Conservation (phyloP, 768 basidiomycete species). For the Calvatia gigantea region DNA sequence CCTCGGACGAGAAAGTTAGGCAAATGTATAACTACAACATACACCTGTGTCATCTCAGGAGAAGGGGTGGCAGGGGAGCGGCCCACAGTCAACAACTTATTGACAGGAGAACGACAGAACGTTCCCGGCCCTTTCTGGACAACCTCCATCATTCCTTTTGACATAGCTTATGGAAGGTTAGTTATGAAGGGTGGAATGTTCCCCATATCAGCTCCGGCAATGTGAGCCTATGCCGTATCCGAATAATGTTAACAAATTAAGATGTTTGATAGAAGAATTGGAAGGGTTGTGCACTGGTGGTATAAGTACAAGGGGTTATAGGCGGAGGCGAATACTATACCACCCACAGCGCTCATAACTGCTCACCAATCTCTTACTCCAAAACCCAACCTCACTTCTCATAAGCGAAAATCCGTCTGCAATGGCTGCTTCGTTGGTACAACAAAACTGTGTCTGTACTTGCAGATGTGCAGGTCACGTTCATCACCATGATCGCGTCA, state of each 20-base stretch:
- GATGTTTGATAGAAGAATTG: not conserved
- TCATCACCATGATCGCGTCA: not conserved
- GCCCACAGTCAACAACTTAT: too few relatives aligned
- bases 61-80: too few relatives aligned
- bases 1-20: too few relatives aligned
- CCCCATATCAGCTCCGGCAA: not conserved
- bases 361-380: not conserved
- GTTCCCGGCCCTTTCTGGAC: too few relatives aligned
- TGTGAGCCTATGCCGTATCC: not conserved
- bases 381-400: not conserved
- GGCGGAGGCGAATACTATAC: not conserved
- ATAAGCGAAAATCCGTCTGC: not conserved
- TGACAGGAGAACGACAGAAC: not conserved
- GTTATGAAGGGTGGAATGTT: constrained; percentile 1
- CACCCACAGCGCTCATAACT: not conserved
- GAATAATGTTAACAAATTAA: not conserved
- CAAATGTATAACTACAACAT: too few relatives aligned
- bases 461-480: not conserved
- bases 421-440: constrained; percentile 6
- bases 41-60: too few relatives aligned
- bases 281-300: not conserved
- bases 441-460: not conserved
- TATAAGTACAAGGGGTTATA: not conserved
- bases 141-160: not conserved
- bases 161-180: not conserved